Conservation (phyloP, 441 rosid genomes). For the Biscutella laevigata region DNA sequence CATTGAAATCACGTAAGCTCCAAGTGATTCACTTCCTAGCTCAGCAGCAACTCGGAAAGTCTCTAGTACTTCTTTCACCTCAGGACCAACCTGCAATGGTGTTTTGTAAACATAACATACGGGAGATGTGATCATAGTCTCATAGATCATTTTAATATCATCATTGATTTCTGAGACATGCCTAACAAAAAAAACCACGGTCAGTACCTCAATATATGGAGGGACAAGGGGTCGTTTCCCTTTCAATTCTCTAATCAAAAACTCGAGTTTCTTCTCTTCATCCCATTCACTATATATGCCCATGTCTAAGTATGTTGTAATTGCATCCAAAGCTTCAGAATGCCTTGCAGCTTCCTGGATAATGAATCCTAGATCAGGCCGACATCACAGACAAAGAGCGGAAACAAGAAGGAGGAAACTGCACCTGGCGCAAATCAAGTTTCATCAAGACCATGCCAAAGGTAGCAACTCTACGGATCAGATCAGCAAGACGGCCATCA, state of each 20-base stretch:
- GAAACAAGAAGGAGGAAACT: conserved; percentile 4
- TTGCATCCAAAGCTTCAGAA: conserved; percentile 80
- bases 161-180: neutral
- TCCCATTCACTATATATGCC: conserved; percentile 92
- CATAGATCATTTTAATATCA: neutral
- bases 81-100: conserved; percentile 63
- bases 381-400: neutral
- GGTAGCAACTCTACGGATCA: conserved; percentile 82
- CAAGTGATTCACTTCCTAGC: conserved; percentile 90
- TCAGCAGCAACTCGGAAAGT: conserved; percentile 92
- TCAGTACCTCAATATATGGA: conserved; percentile 59
- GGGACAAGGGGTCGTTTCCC: conserved; percentile 92
- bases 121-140: neutral
- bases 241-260: conserved; percentile 72
- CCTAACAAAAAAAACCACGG: conserved; percentile 1
- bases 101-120: neutral
- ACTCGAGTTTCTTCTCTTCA: conserved; percentile 82
- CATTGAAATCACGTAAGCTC: conserved; percentile 96
- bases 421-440: conserved; percentile 87
- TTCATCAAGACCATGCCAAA: conserved; percentile 93
- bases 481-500: conserved; percentile 89
- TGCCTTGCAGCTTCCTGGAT: conserved; percentile 85
- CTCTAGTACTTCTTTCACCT: conserved; percentile 78
- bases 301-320: conserved; percentile 82
- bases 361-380: neutral